Percentiles rank a stretch among this genome's conserved stretches.
Conservation (phyloP, 768 basidiomycete species). For the Russula griseocarnosa region DNA sequence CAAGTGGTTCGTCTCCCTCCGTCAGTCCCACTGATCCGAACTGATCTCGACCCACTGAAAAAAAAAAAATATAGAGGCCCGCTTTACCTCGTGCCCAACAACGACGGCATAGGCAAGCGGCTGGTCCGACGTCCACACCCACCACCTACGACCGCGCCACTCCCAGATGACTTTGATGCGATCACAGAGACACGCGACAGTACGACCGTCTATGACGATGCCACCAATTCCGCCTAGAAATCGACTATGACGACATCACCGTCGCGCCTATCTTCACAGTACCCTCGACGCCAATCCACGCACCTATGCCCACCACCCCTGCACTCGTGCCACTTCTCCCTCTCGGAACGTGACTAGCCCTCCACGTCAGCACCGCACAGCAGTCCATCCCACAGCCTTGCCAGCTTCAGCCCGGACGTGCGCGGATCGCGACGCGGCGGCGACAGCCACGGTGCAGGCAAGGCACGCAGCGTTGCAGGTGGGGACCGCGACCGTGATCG, state of each 20-base stretch:
- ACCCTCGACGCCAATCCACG: not conserved
- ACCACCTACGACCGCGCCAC: slow-evolving; percentile 40
- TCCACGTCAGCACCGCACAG: slow-evolving; percentile 7
- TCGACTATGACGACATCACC: slow-evolving; percentile 27
- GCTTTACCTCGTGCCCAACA: slow-evolving; percentile 41
- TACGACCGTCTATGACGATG: slow-evolving; percentile 25
- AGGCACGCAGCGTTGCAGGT: slow-evolving; percentile 27
- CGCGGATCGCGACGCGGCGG: slow-evolving; percentile 5
- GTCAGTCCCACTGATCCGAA: not conserved
- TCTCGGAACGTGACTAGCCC: slow-evolving; percentile 3
- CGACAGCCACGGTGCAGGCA: slow-evolving; percentile 4
- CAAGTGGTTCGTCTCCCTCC: slow-evolving; percentile 20
- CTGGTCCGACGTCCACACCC: slow-evolving; percentile 39
- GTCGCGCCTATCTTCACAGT: slow-evolving; percentile 8
- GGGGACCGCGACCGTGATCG: not conserved
- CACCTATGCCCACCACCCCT: not conserved
- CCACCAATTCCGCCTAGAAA: slow-evolving; percentile 22
- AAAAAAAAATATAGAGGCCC: slow-evolving; percentile 17
- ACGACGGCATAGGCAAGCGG: slow-evolving; percentile 37
- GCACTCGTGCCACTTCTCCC: slow-evolving; percentile 1
- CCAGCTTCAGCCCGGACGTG: not conserved
- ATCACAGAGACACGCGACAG: slow-evolving; percentile 30
- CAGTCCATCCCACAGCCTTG: slow-evolving; percentile 26
- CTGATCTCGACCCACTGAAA: not conserved
- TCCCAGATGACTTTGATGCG: slow-evolving; percentile 43